A percentile compares a stretch with the other conserved stretches of the same genome.
Evolutionary conservation across 2,329 filamentous ascomycete genomes (phyloP).

Genomic region (Monosporascus sp.): DNA sequence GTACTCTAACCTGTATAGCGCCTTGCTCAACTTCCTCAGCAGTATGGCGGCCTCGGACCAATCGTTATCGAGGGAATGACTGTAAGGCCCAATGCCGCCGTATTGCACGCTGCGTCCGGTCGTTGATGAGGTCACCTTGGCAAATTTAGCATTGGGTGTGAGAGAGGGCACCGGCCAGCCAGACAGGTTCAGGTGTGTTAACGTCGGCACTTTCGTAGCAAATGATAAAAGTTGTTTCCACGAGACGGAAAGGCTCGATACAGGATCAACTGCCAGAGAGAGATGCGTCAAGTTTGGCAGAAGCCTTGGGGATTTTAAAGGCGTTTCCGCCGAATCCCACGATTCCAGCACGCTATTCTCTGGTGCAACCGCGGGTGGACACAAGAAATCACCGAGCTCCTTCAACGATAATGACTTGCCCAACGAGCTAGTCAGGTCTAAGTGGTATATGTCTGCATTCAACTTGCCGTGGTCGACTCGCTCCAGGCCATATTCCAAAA

Average conservation of each 20-base stretch:
- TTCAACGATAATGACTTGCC: slow-evolving; percentile 47
- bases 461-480: slow-evolving; percentile 21
- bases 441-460: slow-evolving; percentile 43
- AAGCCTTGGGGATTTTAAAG: slow-evolving; percentile 26
- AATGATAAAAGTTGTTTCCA: slow-evolving; percentile 55
- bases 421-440: slow-evolving; percentile 50
- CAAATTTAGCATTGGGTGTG: slow-evolving; percentile 47
- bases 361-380: slow-evolving; percentile 24
- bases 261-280: slow-evolving; percentile 47
- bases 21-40: slow-evolving; percentile 47
- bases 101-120: slow-evolving; percentile 42
- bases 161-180: slow-evolving; percentile 57
- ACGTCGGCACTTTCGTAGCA: slow-evolving; percentile 43
- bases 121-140: slow-evolving; percentile 40
- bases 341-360: slow-evolving; percentile 40
- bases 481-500: slow-evolving; percentile 23
- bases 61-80: slow-evolving; percentile 52
- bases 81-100: slow-evolving; percentile 51
- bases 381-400: slow-evolving; percentile 47
- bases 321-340: slow-evolving; percentile 42
- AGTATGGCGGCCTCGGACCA: slow-evolving; percentile 55
- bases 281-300: slow-evolving; percentile 56
- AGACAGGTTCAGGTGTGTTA: slow-evolving; percentile 58
- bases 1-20: slow-evolving; percentile 54
- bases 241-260: slow-evolving; percentile 33